A percentile compares a stretch with the other conserved stretches of the same genome.
phyloP scores from a whole-genome alignment of 169 alveolate species.

The Theileria parva region DNA sequence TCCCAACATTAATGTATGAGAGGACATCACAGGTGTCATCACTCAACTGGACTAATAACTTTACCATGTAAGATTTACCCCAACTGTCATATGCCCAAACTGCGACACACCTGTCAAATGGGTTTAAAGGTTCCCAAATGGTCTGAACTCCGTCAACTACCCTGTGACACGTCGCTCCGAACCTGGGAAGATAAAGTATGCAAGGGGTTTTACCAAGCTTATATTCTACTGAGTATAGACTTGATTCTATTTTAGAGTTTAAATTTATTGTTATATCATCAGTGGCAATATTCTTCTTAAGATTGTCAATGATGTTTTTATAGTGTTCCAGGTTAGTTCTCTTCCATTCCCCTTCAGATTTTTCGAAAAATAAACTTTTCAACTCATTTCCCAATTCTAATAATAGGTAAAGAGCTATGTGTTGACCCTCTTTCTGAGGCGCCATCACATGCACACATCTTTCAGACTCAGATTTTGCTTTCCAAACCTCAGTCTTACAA shows the following conservation, averaged over 20 bases:
- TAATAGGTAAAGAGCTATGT: conserved; percentile 5
- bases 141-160: not conserved
- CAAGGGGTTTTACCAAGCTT: not conserved
- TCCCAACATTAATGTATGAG: not conserved
- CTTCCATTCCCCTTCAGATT: not conserved
- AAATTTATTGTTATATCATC: not conserved
- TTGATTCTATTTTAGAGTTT: not conserved
- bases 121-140: not conserved
- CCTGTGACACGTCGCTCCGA: not conserved
- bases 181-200: not conserved
- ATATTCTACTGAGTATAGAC: not conserved
- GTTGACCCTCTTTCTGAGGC: not conserved
- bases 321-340: not conserved
- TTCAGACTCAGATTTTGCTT: not conserved
- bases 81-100: conserved; percentile 12
- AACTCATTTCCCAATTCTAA: not conserved
- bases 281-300: not conserved
- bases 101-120: conserved; percentile 8
- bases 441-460: conserved; percentile 10
- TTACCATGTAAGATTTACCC: not conserved
- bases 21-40: conserved; percentile 12
- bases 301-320: not conserved
- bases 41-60: not conserved
- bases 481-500: not conserved
- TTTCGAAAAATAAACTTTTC: conserved; percentile 5